phyloP scores from a whole-genome alignment of 345 rosid genomes.

The Salix caprea region DNA sequence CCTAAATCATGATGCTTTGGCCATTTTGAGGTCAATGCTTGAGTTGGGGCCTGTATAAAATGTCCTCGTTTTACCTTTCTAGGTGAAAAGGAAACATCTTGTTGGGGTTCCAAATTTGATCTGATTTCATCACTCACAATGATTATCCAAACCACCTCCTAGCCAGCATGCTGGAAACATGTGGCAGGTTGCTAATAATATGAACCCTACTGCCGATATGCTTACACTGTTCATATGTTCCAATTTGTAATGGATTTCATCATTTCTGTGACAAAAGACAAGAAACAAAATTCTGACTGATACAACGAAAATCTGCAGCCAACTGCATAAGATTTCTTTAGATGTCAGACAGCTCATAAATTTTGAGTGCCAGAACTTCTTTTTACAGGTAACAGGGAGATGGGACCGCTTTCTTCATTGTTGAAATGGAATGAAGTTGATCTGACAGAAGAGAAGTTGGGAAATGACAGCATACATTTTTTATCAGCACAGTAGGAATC shows the following conservation, averaged over 20 bases:
- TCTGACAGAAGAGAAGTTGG: conserved; percentile 20
- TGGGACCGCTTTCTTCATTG: conserved; percentile 22
- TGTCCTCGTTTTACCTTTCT: background rate
- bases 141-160: too few species aligned
- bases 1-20: background rate
- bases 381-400: conserved; percentile 9
- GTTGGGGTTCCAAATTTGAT: background rate
- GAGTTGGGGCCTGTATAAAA: background rate
- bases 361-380: background rate
- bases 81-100: background rate
- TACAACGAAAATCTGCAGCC: background rate
- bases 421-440: conserved; percentile 17
- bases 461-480: conserved; percentile 21
- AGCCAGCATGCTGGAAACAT: too few species aligned
- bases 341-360: background rate
- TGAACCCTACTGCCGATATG: background rate
- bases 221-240: background rate
- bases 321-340: background rate
- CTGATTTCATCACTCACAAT: too few species aligned
- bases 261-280: background rate
- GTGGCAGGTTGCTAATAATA: too few species aligned
- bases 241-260: background rate
- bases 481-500: conserved; percentile 21
- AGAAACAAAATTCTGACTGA: background rate
- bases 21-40: background rate